Evolutionary conservation across 306 rosid genomes (phyloP), one percentile per base, ranked within the genome.

Genomic region (Hippophae rhamnoides): DNA sequence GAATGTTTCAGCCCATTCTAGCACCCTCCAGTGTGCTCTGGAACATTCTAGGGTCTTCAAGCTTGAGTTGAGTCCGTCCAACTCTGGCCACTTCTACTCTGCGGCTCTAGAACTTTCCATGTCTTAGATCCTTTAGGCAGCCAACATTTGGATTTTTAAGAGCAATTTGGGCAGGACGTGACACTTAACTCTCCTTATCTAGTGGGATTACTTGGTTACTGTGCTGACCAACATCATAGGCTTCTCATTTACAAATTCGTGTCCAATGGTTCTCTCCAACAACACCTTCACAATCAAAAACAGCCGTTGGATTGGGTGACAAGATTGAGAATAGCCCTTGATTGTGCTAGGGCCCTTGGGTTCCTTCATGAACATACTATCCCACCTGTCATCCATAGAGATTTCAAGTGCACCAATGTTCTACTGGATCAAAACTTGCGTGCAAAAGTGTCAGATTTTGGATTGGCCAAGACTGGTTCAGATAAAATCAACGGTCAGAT

Each of bases 181-280:
- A n/a, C n/a, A n/a, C n/a, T n/a, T 64, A 81, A 76, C 25, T 78
- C 85, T 56, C 94, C 94, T 8, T 81, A 76, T 69, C 74, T 86
- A 74, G 97, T 93, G 80, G 89, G 80, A 73, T 65, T 93, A 54
- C 84, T 93, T 43, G 99, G 99, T 76, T 89, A 93, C 60, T 93
- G 97, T 63, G 99, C 97, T 44, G 99, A 93, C 77, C 95, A 86
- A 66, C 77, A 82, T 68, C 95, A 93, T 61, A 80, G 97, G 82
- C 84, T 93, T 31, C 69, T 93, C 7, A 68, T 93, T 55, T 88
- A 82, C 73, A 90, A 89, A 66, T 77, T 71, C 75, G 78, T 89
- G 90, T 85, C 80, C 42, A 76, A 76, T 64, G 95, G 95, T 0
- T 84, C 89, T 18, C 95, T 93, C 14, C 90, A 79, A 40, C 72